Evolutionary conservation across 345 rosid species (phyloP).

Genomic region (Moricandia arvensis): DNA sequence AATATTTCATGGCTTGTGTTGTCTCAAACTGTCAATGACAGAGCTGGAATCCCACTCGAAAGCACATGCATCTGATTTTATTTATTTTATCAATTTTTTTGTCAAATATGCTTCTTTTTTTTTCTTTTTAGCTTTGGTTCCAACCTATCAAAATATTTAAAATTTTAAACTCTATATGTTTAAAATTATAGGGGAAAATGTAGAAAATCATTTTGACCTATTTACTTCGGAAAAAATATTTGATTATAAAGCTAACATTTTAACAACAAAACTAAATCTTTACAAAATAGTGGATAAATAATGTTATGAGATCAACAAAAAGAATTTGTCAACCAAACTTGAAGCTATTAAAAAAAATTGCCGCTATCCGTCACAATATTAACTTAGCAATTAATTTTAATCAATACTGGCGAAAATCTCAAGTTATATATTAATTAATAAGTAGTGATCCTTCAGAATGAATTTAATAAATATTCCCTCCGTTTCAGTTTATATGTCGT

Average conservation of each 20-base stretch:
- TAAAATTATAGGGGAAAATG: too few species aligned
- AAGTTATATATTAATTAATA: neutral
- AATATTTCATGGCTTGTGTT: slow-evolving; percentile 52
- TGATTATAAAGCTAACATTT: too few species aligned
- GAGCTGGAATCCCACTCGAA: slow-evolving; percentile 70
- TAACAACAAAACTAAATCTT: too few species aligned
- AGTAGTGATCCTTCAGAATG: neutral
- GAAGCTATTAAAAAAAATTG: too few species aligned
- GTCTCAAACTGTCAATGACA: slow-evolving; percentile 40
- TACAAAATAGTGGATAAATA: too few species aligned
- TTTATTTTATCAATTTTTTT: neutral
- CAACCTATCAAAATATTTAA: slow-evolving; percentile 31
- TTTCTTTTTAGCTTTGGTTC: too few species aligned
- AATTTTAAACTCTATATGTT: too few species aligned
- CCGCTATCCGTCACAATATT: neutral
- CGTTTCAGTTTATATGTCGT: too few species aligned
- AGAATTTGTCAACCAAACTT: too few species aligned
- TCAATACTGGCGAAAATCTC: neutral
- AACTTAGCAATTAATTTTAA: neutral
- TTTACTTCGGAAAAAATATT: too few species aligned
- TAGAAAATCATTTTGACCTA: too few species aligned
- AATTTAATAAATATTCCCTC: neutral
- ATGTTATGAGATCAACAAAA: too few species aligned
- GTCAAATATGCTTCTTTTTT: slow-evolving; percentile 10
- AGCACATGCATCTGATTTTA: slow-evolving; percentile 52